Percentiles rank a stretch among this genome's conserved stretches.
Evolutionary conservation across 2,329 filamentous ascomycete species (phyloP).

Genomic region (Aspergillus uvarum): DNA sequence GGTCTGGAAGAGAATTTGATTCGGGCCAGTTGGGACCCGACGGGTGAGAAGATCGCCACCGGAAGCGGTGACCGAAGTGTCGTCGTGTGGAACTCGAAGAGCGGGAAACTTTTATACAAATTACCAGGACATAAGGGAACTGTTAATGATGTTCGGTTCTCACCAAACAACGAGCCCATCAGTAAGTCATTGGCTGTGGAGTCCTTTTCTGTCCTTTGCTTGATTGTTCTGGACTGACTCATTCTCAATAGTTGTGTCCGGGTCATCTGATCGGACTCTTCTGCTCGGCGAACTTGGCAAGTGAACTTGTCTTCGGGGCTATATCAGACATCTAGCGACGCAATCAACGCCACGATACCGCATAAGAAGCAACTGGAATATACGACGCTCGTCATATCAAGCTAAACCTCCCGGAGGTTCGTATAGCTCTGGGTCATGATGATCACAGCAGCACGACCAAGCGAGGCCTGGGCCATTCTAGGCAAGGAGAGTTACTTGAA

Average conservation of each 20-base stretch:
- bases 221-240: conserved; percentile 8
- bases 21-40: conserved; percentile 82
- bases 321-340: not conserved
- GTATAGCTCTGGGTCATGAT: not conserved
- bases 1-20: conserved; percentile 91
- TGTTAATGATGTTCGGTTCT: conserved; percentile 92
- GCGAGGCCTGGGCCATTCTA: not conserved
- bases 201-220: no score
- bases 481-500: not conserved
- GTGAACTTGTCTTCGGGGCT: conserved; percentile 40
- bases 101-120: conserved; percentile 91
- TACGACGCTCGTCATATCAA: not conserved
- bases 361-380: not conserved
- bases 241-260: conserved; percentile 68
- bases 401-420: not conserved
- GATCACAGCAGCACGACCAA: not conserved
- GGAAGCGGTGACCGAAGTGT: conserved; percentile 89
- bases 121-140: conserved; percentile 92
- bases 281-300: conserved; percentile 77
- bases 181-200: conserved; percentile 59
- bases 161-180: conserved; percentile 79
- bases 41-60: conserved; percentile 81
- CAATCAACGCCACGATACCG: not conserved
- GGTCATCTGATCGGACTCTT: conserved; percentile 83
- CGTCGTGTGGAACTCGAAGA: conserved; percentile 84